Base-by-base conservation (phyloP, 1,284 basidiomycete species). In the Mycena citricolor region DNA sequence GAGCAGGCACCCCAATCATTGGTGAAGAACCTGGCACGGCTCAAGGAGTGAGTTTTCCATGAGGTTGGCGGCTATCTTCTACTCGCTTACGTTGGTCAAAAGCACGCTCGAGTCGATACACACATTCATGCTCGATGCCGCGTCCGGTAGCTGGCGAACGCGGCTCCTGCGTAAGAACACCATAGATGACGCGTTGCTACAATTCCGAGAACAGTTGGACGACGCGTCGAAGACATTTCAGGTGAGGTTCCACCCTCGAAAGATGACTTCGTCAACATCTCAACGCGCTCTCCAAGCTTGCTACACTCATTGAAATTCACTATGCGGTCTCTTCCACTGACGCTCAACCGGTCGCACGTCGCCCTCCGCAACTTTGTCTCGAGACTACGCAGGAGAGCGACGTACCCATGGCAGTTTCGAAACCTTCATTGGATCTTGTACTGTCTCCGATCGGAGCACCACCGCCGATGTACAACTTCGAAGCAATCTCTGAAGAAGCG, bases 241-340 rank as follows among this genome's bases (percentile, higher is more conserved):
- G 62, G 74, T 72, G 17, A 5, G 47, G 23, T 26, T 20, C 8
- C n/a, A 22, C 20, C 5, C 30, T 40, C 5, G 14, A n/a, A n/a
- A n/a, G n/a, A n/a, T n/a, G n/a, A 8, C 16, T n/a, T 17, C 6
- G 25, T 32, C 39, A 17, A 17, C 4, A n/a, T 22, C 16, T 25
- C 8, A 17, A 20, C 20, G 19, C 30, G 19, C n/a, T 5, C 10
- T 17, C 29, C 34, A n/a, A 77, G 76, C 62, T 75, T 10, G 65
- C 73, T 3, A 71, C 73, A 1, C 64, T 77, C 7, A 71, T 77
- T 35, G 69, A 75, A 41, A 69, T 77, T n/a, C 74, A 77, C 49
- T 66, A 71, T 44, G 62, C 68, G 11, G 57, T 76, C 22, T 47
- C 52, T 2, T 29, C 10, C n/a, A n/a, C n/a, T n/a, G n/a, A n/a